A percentile compares a stretch with the other conserved stretches of the same genome.
These are phyloP conservation scores for Acarospora socialis DNA, from an alignment of 2,329 filamentous ascomycete species.

Conservation along the genomic window DNA sequence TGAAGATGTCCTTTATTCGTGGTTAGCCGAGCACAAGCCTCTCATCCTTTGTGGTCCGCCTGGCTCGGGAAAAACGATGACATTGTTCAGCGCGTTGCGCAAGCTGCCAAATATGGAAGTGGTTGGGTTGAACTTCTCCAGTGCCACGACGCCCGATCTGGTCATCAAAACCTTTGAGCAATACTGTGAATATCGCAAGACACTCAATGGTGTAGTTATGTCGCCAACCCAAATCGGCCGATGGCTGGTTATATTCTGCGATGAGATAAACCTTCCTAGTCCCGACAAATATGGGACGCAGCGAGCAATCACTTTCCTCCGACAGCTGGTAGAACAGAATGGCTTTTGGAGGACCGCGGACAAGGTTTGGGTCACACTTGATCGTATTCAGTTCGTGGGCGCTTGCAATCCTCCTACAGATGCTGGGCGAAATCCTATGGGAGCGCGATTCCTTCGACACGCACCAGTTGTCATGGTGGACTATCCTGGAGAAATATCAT, in stretches of 20 bases:
- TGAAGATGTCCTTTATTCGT: slow-evolving; percentile 98
- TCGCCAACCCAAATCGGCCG: slow-evolving; percentile 92
- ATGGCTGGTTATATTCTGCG: slow-evolving; percentile 97
- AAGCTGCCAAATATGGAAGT: slow-evolving; percentile 99
- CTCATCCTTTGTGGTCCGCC: slow-evolving; percentile 91
- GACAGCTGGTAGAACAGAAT: slow-evolving; percentile 95
- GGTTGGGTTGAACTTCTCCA: slow-evolving; percentile 97
- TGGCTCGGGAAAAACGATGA: slow-evolving; percentile 99
- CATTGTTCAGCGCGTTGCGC: slow-evolving; percentile 87
- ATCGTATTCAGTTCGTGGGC: slow-evolving; percentile 96
- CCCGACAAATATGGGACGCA: slow-evolving; percentile 97
- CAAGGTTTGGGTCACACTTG: slow-evolving; percentile 93
- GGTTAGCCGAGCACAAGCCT: slow-evolving; percentile 97
- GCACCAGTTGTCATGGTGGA: slow-evolving; percentile 99
- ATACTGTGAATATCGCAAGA: slow-evolving; percentile 99
- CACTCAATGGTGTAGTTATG: slow-evolving; percentile 85
- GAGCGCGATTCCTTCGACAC: slow-evolving; percentile 84
- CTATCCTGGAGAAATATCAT: slow-evolving; percentile 87
- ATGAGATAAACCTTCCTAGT: slow-evolving; percentile 97
- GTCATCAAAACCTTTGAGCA: slow-evolving; percentile 99
- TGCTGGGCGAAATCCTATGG: slow-evolving; percentile 88
- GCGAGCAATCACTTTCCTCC: slow-evolving; percentile 89
- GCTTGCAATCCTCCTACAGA: slow-evolving; percentile 98
- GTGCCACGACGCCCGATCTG: slow-evolving; percentile 91
- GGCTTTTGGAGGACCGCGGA: slow-evolving; percentile 98